These are phyloP conservation scores for Fusarium tupiense DNA, from an alignment of 2,329 filamentous ascomycete genomes.

Conservation along the genomic window DNA sequence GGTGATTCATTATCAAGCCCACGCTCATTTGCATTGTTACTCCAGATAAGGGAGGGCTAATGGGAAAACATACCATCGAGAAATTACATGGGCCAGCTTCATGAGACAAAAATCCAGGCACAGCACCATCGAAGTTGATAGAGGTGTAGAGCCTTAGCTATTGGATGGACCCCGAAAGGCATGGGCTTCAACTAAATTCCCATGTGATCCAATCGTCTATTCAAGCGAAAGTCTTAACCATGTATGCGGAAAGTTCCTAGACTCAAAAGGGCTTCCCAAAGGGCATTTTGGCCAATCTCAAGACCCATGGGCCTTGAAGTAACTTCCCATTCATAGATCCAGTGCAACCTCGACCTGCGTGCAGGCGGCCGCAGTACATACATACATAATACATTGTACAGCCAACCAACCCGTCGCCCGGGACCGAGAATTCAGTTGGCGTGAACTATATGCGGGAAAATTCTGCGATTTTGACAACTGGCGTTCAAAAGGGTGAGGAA, in stretches of 20 bases:
- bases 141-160: slow-evolving; percentile 15
- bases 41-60: slow-evolving; percentile 31
- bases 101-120: slow-evolving; percentile 19
- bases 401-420: slow-evolving; percentile 5
- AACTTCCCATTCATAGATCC: slow-evolving; percentile 29
- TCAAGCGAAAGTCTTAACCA: slow-evolving; percentile 15
- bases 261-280: slow-evolving; percentile 9
- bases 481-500: not conserved
- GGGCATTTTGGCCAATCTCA: slow-evolving; percentile 7
- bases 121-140: not conserved
- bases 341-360: slow-evolving; percentile 23
- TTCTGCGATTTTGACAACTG: not conserved
- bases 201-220: slow-evolving; percentile 24
- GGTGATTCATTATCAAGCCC: slow-evolving; percentile 36
- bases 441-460: slow-evolving; percentile 6
- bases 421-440: slow-evolving; percentile 12
- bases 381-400: not conserved
- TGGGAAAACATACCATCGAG: slow-evolving; percentile 24
- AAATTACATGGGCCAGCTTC: slow-evolving; percentile 8
- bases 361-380: slow-evolving; percentile 24
- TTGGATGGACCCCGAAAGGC: slow-evolving; percentile 23
- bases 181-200: slow-evolving; percentile 17
- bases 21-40: slow-evolving; percentile 7
- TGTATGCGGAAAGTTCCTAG: slow-evolving; percentile 26
- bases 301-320: not conserved